Evolutionary conservation across 306 rosid species (phyloP).

Genomic region (Phaseolus lunatus): DNA sequence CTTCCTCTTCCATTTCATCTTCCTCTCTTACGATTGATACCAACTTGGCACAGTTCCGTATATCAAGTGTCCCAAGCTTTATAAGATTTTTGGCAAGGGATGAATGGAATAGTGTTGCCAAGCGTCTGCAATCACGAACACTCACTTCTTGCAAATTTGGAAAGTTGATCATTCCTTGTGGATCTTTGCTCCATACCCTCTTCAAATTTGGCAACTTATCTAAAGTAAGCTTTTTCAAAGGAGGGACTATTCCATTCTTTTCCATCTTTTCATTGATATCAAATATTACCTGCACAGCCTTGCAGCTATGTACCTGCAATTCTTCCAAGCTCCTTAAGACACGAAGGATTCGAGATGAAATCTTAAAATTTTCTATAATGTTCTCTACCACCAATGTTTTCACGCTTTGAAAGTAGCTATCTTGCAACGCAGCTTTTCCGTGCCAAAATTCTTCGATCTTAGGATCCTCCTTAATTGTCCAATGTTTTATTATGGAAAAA

Average conservation of each 20-base stretch:
- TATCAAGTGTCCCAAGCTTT: neutral
- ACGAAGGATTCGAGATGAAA: neutral
- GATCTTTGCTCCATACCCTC: neutral
- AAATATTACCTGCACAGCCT: neutral
- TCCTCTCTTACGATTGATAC: slow-evolving; percentile 20
- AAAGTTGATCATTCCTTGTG: neutral
- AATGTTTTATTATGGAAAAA: neutral
- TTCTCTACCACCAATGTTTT: neutral
- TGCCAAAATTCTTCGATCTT: neutral
- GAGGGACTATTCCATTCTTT: neutral
- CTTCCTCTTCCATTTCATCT: too few relatives aligned
- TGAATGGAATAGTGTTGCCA: neutral
- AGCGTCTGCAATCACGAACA: neutral
- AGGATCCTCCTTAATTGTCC: neutral
- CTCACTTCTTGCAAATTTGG: neutral
- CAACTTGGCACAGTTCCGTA: neutral
- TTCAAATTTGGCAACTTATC: neutral
- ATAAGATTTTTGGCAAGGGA: neutral
- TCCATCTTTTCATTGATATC: neutral
- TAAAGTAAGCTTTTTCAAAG: neutral
- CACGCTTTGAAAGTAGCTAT: neutral
- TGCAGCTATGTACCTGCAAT: neutral
- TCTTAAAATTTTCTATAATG: neutral
- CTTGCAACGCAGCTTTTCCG: neutral
- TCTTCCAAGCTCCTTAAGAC: neutral